Evolutionary conservation across 441 rosid genomes (phyloP), one percentile per base, ranked within the genome.

Genomic region (Bruguiera hainesii): DNA sequence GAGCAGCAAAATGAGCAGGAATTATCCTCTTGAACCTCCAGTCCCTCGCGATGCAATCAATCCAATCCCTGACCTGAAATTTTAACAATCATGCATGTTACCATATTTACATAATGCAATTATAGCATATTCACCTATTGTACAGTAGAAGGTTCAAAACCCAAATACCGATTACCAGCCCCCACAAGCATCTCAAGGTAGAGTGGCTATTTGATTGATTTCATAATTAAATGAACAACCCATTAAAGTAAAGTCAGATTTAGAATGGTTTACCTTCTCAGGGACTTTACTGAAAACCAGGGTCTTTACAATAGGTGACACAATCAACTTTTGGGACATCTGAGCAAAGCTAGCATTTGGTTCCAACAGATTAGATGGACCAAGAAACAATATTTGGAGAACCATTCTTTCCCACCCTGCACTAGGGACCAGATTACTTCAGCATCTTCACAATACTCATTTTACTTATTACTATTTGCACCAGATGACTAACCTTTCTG

Each of bases 381-480:
- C 96, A 11, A 94, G 97, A 76, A 91, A 94, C 75, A 91, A 72
- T 58, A 94, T 94, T 71, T 94, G 97, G 28, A 94, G 85, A 66
- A 94, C 99, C 98, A 91, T 91, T 83, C 99, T 88, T 77, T 94
- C 99, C 99, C 98, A 94, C 7, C 98, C 98, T 94, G 85, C 81
- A 81, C 30, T 59, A 68, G 62, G 56, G 56, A 63, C 6, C 55
- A 20, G 0, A 35, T 21, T 60, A 6, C 23, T 65, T 70, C 72
- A 71, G 4, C 48, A 51, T 69, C 51, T 63, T 49, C 28, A 19
- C 35, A 25, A 51, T 48, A 11, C 39, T 70, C 29, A 16, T 55
- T 69, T 21, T 58, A 7, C 0, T 6, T 21, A 2, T n/a, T 2
- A 35, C 28, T 55, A 7, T 49, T 51, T 64, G 77, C 56, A 71